A percentile compares a stretch with the other conserved stretches of the same genome.
Conservation (phyloP, 2,329 filamentous ascomycete genomes). For the Parascedosporium putredinis region DNA sequence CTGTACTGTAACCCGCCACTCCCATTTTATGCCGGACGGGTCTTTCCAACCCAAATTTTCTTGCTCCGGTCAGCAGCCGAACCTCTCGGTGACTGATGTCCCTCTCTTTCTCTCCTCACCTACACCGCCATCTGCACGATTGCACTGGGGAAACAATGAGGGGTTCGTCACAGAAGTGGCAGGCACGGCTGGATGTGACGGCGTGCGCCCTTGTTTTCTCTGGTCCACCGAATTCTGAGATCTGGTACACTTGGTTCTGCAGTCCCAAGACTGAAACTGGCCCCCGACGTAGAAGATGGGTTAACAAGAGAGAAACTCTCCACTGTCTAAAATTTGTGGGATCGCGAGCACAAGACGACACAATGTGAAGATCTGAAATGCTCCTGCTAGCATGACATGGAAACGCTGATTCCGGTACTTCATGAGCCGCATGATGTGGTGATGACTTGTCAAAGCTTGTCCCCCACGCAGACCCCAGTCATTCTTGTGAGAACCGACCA, state of each 20-base stretch:
- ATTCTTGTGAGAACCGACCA: no score
- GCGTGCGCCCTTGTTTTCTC: background rate
- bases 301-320: no score
- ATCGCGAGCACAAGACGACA: background rate
- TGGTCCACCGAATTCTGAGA: background rate
- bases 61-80: background rate
- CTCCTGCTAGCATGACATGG: background rate
- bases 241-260: constrained; percentile 4
- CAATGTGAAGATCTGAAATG: background rate
- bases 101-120: background rate
- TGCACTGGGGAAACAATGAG: background rate
- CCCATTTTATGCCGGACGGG: background rate
- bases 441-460: background rate
- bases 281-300: no score
- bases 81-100: background rate
- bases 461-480: no score
- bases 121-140: background rate
- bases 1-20: background rate
- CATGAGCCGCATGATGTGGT: background rate
- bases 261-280: no score
- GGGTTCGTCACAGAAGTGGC: background rate
- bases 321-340: no score
- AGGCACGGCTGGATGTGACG: background rate
- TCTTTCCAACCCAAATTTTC: background rate
- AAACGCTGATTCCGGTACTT: background rate